These are phyloP conservation scores for Candida gigantensis DNA, from an alignment of 1,139 yeast species.

Conservation along the genomic window DNA sequence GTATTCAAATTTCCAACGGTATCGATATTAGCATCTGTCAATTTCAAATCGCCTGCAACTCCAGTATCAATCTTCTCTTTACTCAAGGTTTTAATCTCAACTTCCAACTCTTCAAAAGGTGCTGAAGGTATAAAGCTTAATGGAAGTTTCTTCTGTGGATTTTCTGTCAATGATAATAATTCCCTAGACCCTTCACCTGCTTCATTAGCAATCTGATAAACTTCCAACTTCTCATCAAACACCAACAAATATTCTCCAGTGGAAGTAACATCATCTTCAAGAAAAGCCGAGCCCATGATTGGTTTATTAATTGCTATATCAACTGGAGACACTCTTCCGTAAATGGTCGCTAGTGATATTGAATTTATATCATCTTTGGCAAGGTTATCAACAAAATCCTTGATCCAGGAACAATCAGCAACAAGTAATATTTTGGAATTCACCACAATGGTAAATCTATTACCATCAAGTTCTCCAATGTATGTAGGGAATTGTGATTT, in stretches of 20 bases:
- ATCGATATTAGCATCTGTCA: constrained; percentile 8
- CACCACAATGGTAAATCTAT: constrained; percentile 12
- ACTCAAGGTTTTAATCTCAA: constrained; percentile 5
- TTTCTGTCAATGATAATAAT: not conserved
- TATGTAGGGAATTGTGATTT: constrained; percentile 4
- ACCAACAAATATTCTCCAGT: constrained; percentile 28
- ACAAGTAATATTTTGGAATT: constrained; percentile 12
- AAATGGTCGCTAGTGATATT: constrained; percentile 7
- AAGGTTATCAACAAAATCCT: constrained; percentile 9
- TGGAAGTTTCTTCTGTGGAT: not conserved
- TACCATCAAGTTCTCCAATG: constrained; percentile 11
- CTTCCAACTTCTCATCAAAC: constrained; percentile 17
- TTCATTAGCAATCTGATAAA: constrained; percentile 12
- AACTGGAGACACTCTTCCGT: constrained; percentile 10
- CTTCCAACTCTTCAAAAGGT: constrained; percentile 71
- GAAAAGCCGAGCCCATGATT: constrained; percentile 17
- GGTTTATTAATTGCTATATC: constrained; percentile 10
- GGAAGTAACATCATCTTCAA: constrained; percentile 27
- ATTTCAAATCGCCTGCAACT: not conserved
- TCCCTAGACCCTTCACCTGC: not conserved
- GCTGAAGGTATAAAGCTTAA: not conserved
- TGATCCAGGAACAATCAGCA: constrained; percentile 17
- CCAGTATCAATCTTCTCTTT: not conserved
- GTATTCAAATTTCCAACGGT: constrained; percentile 20
- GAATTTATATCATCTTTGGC: constrained; percentile 5